Evolutionary conservation across 768 basidiomycete species (phyloP).

Genomic region (Ramaria rubella): DNA sequence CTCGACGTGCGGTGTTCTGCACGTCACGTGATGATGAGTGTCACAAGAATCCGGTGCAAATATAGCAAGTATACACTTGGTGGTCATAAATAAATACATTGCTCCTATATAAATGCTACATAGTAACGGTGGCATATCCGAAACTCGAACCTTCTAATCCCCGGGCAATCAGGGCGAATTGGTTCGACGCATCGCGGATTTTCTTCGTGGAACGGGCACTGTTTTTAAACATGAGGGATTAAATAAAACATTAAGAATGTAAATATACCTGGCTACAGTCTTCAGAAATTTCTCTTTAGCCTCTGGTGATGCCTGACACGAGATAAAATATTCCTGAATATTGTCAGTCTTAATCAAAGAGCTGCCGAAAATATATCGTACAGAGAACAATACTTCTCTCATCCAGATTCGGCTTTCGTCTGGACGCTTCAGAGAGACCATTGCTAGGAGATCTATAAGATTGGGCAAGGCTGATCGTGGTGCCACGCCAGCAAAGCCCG

Average conservation of each 20-base stretch:
- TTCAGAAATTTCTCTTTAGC: constrained; percentile 77
- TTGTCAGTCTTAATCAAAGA: background rate
- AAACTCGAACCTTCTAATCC: constrained; percentile 83
- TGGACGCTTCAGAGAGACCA: constrained; percentile 52
- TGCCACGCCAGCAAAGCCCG: constrained; percentile 77
- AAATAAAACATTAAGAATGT: background rate
- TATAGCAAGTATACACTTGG: background rate
- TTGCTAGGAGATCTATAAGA: constrained; percentile 73
- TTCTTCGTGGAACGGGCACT: constrained; percentile 68
- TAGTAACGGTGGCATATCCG: constrained; percentile 66
- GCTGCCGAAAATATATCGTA: constrained; percentile 22
- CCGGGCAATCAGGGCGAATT: constrained; percentile 79
- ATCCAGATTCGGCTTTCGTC: constrained; percentile 63
- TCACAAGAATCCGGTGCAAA: too few relatives aligned
- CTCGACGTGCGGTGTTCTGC: too few relatives aligned
- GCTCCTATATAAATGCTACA: constrained; percentile 27
- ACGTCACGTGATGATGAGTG: too few relatives aligned
- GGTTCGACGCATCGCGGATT: constrained; percentile 78
- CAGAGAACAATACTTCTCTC: constrained; percentile 59
- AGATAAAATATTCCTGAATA: constrained; percentile 62
- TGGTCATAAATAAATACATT: background rate
- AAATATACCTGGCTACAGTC: constrained; percentile 54
- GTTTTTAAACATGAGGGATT: background rate
- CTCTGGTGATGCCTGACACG: constrained; percentile 63
- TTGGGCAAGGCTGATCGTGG: constrained; percentile 81